phyloP scores from a whole-genome alignment of 345 rosid genomes.

The Hibiscus tridactylites region DNA sequence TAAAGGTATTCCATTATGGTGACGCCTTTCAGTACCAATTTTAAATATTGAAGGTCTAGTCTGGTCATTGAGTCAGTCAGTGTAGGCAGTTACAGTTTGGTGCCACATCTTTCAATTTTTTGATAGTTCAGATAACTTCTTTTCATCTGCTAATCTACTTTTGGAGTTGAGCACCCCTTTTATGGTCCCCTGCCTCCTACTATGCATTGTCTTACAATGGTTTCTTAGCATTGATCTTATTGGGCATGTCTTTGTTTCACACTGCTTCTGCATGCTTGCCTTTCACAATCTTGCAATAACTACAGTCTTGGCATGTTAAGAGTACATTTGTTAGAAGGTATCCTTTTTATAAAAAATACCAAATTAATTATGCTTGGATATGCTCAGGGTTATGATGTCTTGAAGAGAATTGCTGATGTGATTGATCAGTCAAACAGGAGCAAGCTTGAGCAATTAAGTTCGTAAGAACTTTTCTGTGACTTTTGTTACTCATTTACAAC shows the following conservation, averaged over 20 bases:
- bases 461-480: constrained; percentile 35
- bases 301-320: background rate
- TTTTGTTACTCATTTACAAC: background rate
- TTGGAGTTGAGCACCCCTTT: background rate
- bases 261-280: background rate
- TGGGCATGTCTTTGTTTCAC: background rate
- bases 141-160: background rate
- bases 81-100: background rate
- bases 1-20: background rate
- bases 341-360: background rate
- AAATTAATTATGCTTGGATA: constrained; percentile 13
- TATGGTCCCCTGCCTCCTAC: background rate
- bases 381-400: constrained; percentile 70
- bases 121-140: background rate
- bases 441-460: constrained; percentile 65
- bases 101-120: background rate
- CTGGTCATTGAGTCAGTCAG: background rate
- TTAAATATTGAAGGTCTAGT: background rate
- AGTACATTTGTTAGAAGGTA: background rate
- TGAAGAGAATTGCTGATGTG: constrained; percentile 63
- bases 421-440: constrained; percentile 36
- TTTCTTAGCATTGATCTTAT: background rate
- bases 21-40: background rate
- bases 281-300: background rate
- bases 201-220: background rate